Base-by-base conservation (phyloP, 495 filamentous ascomycete genomes). In the Penicillium tannophilum region DNA sequence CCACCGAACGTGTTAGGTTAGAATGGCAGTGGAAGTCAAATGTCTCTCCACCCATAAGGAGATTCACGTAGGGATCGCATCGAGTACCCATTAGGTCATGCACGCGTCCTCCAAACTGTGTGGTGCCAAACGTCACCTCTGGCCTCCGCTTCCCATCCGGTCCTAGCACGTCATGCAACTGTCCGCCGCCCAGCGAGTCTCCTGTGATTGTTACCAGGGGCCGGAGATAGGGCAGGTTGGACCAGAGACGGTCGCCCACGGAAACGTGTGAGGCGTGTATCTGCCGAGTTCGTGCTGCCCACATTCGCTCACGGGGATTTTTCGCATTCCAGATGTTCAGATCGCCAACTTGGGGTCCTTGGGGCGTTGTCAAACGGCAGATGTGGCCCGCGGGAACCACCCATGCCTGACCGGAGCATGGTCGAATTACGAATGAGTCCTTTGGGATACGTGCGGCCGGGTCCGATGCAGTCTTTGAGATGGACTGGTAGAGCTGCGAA, bases 21-120 rank as follows among this genome's bases (percentile, higher is more conserved):
- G 87, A 91, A 65, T 90, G 89, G 71, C 90, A 93, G 65, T 93
- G 88, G 70, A 84, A 92, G 62, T 93, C 88, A 63, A 89, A 92
- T 6, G 77, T 78, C 55, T 83, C 80, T 1, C 83, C 85, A n/a
- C 81, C 86, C 59, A 92, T 82, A 58, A 93, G 78, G 53, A 82
- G 75, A 60, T 90, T 90, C 59, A 90, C 81, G 59, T 91, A 92
- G 9, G 88, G 88, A 71, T 91, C 88, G 62, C 88, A 92, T 42
- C 90, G 71, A 17, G 90, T 93, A 9, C 89, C 90, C 12, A 93
- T 74, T 54, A 94, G 72, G 68, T 93, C 89, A 74, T 91, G 88
- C 24, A 88, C 75, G 8, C 80, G 70, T 24, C 83, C 83, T 54
- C 82, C 80, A 64, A 72, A 83, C 63, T 71, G 68, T 50, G 76